Evolutionary conservation across 768 basidiomycete genomes (phyloP).

Genomic region (Rubroboletus pulcherrimus): DNA sequence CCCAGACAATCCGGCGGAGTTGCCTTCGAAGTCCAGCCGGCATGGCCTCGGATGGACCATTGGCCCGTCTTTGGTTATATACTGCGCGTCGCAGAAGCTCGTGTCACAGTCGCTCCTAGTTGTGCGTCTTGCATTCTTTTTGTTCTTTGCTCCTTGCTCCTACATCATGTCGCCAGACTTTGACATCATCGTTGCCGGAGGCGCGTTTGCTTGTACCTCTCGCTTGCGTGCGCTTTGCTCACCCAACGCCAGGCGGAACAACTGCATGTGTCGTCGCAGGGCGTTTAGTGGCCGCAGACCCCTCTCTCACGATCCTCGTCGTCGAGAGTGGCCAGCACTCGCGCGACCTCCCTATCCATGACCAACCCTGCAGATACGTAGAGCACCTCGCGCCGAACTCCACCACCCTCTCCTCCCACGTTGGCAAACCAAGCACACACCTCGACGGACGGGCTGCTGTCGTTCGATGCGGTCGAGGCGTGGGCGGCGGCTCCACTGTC

Average conservation of each 20-base stretch:
- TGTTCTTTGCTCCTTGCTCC: neutral
- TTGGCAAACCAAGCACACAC: constrained; percentile 37
- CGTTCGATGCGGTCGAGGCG: constrained; percentile 44
- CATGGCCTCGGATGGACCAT: too few species aligned
- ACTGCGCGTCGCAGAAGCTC: neutral
- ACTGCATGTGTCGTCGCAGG: constrained; percentile 52
- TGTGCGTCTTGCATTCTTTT: too few species aligned
- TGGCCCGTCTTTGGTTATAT: neutral
- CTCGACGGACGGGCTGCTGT: constrained; percentile 42
- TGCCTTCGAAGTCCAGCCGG: too few species aligned
- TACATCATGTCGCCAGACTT: constrained; percentile 20
- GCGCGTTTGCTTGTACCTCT: constrained; percentile 22
- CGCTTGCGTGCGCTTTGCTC: neutral
- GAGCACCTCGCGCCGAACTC: constrained; percentile 37
- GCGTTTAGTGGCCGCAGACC: constrained; percentile 51
- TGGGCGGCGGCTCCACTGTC: constrained; percentile 62
- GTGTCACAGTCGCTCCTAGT: too few species aligned
- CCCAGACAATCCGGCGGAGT: too few species aligned
- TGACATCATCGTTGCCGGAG: constrained; percentile 60
- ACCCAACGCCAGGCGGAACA: constrained; percentile 38
- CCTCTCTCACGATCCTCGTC: constrained; percentile 53
- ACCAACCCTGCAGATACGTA: constrained; percentile 52
- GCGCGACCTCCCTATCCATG: constrained; percentile 41
- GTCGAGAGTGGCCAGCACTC: constrained; percentile 58
- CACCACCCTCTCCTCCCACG: constrained; percentile 44